These are phyloP conservation scores for Cladobotryum protrusum DNA, from an alignment of 2,329 filamentous ascomycete species.

Conservation along the genomic window DNA sequence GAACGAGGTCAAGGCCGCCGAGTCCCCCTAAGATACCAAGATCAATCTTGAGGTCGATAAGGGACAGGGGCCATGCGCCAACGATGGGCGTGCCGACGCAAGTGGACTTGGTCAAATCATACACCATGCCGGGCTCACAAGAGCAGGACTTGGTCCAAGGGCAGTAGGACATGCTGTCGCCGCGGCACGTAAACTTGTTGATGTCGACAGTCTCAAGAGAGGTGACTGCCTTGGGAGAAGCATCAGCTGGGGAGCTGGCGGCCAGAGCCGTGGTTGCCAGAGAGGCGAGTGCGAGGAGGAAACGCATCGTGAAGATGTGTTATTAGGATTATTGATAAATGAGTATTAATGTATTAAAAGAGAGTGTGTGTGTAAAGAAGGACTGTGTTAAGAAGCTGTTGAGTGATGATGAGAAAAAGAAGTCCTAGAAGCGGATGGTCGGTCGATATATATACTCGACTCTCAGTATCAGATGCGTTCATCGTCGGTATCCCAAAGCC, in stretches of 20 bases:
- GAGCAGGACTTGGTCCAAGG: slow-evolving; percentile 36
- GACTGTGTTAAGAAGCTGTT: too few species aligned
- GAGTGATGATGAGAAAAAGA: too few species aligned
- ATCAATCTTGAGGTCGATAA: too few species aligned
- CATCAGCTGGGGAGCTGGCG: slow-evolving; percentile 17
- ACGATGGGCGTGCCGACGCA: slow-evolving; percentile 22
- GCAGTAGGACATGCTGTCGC: slow-evolving; percentile 28
- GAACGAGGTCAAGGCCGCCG: slow-evolving; percentile 22
- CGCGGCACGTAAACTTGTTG: slow-evolving; percentile 26
- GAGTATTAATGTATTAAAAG: background rate
- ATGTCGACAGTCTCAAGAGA: too few species aligned
- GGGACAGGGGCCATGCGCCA: slow-evolving; percentile 30
- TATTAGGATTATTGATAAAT: background rate
- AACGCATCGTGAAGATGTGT: slow-evolving; percentile 23
- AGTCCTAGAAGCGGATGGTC: too few species aligned
- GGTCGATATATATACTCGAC: too few species aligned
- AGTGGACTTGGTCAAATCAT: slow-evolving; percentile 24
- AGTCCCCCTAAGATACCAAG: too few species aligned
- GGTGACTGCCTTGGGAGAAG: slow-evolving; percentile 8
- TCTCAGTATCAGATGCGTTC: too few species aligned
- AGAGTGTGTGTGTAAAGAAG: background rate
- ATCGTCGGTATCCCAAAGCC: too few species aligned
- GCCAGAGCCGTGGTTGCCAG: slow-evolving; percentile 19
- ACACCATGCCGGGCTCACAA: slow-evolving; percentile 35
- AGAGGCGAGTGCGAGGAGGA: slow-evolving; percentile 23